Percentiles rank a stretch among this genome's conserved stretches.
These are phyloP conservation scores for Jaltomata sinuosa DNA, from an alignment of 257 asterid species.

Conservation along the genomic window DNA sequence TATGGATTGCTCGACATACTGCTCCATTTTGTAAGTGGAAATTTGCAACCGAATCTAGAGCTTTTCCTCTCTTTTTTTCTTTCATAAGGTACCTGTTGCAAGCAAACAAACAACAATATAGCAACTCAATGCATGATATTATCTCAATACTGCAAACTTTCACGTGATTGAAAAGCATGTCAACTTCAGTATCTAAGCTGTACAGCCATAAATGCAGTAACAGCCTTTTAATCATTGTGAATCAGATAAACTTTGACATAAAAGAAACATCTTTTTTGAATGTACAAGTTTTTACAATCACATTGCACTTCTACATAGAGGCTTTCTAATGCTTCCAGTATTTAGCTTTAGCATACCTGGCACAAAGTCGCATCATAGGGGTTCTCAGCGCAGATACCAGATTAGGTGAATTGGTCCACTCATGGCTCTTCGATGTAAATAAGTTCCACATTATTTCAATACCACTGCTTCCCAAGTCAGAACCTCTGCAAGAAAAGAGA, in stretches of 20 bases:
- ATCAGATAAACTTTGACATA: not conserved
- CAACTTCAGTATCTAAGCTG: not conserved
- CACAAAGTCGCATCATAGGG: slow-evolving; percentile 82
- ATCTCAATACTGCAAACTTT: not conserved
- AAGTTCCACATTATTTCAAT: slow-evolving; percentile 56
- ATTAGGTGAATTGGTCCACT: slow-evolving; percentile 59
- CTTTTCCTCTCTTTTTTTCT: slow-evolving; percentile 93
- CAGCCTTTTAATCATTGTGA: not conserved
- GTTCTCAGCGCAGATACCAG: slow-evolving; percentile 35
- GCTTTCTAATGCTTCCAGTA: not conserved
- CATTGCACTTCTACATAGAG: not conserved
- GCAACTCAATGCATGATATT: not conserved
- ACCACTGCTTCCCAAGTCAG: slow-evolving; percentile 40
- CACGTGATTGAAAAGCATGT: not conserved
- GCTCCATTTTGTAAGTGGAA: slow-evolving; percentile 99
- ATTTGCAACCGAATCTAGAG: slow-evolving; percentile 90
- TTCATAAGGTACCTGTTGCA: slow-evolving; percentile 65
- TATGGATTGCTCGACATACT: slow-evolving; percentile 36
- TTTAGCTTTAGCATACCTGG: slow-evolving; percentile 41
- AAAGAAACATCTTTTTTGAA: not conserved
- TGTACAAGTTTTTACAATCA: not conserved
- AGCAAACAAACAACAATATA: not conserved
- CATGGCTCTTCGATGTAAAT: slow-evolving; percentile 37
- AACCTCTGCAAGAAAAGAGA: slow-evolving; percentile 37
- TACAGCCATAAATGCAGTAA: not conserved